These are phyloP conservation scores for Pezicula radicicola DNA, from an alignment of 2,329 filamentous ascomycete species.

Conservation along the genomic window DNA sequence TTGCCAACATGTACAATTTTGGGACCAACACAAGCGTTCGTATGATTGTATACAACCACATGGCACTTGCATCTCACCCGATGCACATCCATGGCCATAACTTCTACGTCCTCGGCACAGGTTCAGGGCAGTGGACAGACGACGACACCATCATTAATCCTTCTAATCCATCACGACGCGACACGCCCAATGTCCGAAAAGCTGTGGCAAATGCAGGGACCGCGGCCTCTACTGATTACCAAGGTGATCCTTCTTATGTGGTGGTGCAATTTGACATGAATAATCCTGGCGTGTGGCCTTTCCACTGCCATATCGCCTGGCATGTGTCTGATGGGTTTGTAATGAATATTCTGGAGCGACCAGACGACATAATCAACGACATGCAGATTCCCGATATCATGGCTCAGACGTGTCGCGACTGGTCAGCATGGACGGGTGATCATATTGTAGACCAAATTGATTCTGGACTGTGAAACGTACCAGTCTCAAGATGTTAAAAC, in stretches of 20 bases:
- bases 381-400: constrained; percentile 44
- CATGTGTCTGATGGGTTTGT: constrained; percentile 11
- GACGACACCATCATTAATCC: constrained; percentile 32
- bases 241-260: constrained; percentile 26
- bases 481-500: too few species aligned
- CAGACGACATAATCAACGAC: constrained; percentile 33
- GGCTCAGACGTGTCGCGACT: constrained; percentile 49
- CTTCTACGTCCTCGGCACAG: constrained; percentile 62
- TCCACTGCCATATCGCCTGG: constrained; percentile 46
- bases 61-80: constrained; percentile 41
- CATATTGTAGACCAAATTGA: constrained; percentile 50
- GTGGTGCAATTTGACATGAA: constrained; percentile 44
- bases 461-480: constrained; percentile 35
- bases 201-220: constrained; percentile 12
- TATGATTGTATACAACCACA: constrained; percentile 48
- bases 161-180: constrained; percentile 47
- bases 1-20: constrained; percentile 45
- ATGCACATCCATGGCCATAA: constrained; percentile 72
- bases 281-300: constrained; percentile 46
- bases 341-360: constrained; percentile 35
- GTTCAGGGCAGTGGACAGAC: constrained; percentile 29
- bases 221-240: too few species aligned
- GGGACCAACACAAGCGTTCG: constrained; percentile 51
- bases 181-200: constrained; percentile 44
- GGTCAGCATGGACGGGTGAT: constrained; percentile 45